Base-by-base conservation (phyloP, 2,329 filamentous ascomycete species). In the Colletotrichum sp. region DNA sequence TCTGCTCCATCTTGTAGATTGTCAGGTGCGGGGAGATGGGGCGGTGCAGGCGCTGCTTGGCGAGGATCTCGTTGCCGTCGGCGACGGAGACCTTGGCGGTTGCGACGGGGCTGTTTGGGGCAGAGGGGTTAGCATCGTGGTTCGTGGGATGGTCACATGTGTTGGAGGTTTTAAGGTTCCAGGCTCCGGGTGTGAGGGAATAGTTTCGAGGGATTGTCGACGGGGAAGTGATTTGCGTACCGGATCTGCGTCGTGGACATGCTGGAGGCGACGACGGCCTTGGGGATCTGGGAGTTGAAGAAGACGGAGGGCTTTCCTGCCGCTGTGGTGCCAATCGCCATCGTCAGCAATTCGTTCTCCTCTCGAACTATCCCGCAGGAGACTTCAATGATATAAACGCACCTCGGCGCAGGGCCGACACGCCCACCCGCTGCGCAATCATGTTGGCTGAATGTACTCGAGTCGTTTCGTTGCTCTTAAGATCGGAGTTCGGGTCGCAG, bases 1-100 rank as follows among this genome's bases (percentile, higher is more conserved):
- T 97, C 87, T 98, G 94, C 86, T 95, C 92, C 76, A 94, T 91
- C 85, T 92, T 91, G 92, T 98, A 98, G 91, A 98, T 96, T 82
- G 87, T 85, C 78, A 98, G 92, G 84, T 98, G 96, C 71, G 96
- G 96, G 62, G 95, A 91, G 81, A 98, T 90, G 83, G 96, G 96
- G 69, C 96, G 96, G 82, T 90, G 87, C 72, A 93, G 90, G 81
- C 96, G 96, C 89, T 98, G 96, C 82, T 92, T 88, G 81, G 91
- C 93, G 83, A 98, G 95, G 86, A 98, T 92, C 79, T 90, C 83
- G 79, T 90, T 81, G 78, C 86, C 91, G 77, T 93, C 88, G 69
- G 85, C 80, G 69, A 87, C 84, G 77, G 90, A 88, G 81, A 94
- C 80, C 82, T 90, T 90, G 80, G 91, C 85, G 72, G 92, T 93